Base-by-base conservation (phyloP, 2,329 filamentous ascomycete species). In the Aspergillus fumigatus region DNA sequence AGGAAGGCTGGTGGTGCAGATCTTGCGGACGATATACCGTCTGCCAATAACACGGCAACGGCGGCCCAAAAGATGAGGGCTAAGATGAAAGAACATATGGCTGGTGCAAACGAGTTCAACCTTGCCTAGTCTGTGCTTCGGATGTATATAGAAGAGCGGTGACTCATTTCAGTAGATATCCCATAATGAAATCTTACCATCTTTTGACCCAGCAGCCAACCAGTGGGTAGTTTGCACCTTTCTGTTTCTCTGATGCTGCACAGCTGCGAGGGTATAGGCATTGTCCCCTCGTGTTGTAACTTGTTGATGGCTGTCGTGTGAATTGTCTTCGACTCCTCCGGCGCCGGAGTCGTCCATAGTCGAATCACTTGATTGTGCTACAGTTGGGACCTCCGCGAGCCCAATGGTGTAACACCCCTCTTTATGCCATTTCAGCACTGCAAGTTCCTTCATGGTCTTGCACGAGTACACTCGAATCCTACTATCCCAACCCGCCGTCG, bases 101-200 rank as follows among this genome's bases (percentile, higher is more conserved):
- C 70, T 50, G 81, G 79, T 27, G 81, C 80, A 29, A 77, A 75
- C 64, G 82, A 85, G 67, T 85, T 85, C 68, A 85, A 85, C 68
- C 73, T 84, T 66, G 82, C 81, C 45, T 83, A 66, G 66, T 40
- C 62, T 49, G 45, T 60, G 50, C 51, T 54, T 54, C 58, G 47
- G 51, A 56, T 68, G 65, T 66, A 70, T 62, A 65, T 68, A 67
- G 58, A 25, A 48, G 61, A 58, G 59, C 64, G 63, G 64, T 62
- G 59, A 32, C 64, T 60, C 55, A 51, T 63, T 59, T 77, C 66
- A 92, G 72, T 94, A 99, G 57, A 97, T 86, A 76, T 97, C 90
- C 94, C 94, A 99, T 64, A 99, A 77, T 69, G 91, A 96, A 60
- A 97, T 85, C 72, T 95, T 96, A 19, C 93, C 94, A 76, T 97